Percentiles rank a stretch among this genome's conserved stretches.
phyloP scores from a whole-genome alignment of 257 asterid genomes.

The Buddleja alternifolia region DNA sequence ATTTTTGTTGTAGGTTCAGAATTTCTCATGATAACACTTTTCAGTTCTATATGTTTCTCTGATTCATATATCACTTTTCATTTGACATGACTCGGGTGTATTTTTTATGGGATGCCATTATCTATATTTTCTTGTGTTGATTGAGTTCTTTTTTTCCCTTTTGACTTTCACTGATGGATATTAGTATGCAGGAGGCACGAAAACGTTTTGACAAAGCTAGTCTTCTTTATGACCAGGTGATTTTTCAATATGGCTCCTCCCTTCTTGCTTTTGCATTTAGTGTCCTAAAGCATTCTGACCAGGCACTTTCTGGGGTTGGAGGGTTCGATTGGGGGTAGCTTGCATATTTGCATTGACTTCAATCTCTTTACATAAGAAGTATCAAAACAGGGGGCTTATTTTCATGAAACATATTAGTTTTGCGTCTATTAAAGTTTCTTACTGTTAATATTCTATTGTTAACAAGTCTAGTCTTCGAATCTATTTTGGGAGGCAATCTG shows the following conservation, averaged over 20 bases:
- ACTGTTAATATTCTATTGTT: not conserved
- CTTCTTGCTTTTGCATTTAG: conserved; percentile 16
- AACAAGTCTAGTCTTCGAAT: not conserved
- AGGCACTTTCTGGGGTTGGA: conserved; percentile 23
- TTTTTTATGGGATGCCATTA: conserved; percentile 8
- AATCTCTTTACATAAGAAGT: not conserved
- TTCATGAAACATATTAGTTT: not conserved
- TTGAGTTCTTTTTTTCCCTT: not conserved
- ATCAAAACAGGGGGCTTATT: conserved; percentile 1
- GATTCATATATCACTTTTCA: conserved; percentile 18
- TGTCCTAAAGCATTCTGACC: conserved; percentile 1
- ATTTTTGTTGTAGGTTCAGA: not conserved
- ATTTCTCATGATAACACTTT: not conserved
- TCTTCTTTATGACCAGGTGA: conserved; percentile 96
- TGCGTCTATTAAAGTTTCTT: not conserved
- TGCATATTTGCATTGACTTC: conserved; percentile 6
- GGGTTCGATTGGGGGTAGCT: conserved; percentile 21
- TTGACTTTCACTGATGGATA: conserved; percentile 33
- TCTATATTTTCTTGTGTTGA: not conserved
- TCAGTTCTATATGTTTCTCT: not conserved
- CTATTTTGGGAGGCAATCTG: not conserved
- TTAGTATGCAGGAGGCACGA: conserved; percentile 87
- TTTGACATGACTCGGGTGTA: conserved; percentile 9
- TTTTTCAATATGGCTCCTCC: conserved; percentile 24
- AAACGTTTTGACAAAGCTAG: conserved; percentile 98